These are phyloP conservation scores for Lactarius evosmus DNA, from an alignment of 768 basidiomycete genomes.

Conservation along the genomic window DNA sequence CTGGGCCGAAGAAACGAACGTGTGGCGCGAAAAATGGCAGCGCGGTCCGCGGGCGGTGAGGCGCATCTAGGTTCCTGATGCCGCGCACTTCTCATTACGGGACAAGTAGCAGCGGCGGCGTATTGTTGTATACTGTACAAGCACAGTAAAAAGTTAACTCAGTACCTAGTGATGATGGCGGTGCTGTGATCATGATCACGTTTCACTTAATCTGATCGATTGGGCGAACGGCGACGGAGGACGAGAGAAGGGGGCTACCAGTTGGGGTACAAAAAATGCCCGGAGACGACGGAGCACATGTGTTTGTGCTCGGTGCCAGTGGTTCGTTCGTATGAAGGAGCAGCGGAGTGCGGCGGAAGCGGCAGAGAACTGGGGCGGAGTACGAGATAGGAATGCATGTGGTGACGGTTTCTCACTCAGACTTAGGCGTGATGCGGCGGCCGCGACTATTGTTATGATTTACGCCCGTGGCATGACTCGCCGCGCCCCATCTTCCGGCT, in stretches of 20 bases:
- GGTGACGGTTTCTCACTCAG: neutral
- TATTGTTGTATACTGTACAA: neutral
- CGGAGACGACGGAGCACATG: neutral
- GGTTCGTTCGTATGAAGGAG: neutral
- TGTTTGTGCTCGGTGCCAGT: neutral
- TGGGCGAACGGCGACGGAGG: neutral
- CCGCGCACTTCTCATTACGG: neutral
- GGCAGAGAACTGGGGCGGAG: neutral
- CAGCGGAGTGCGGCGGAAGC: conserved; percentile 6
- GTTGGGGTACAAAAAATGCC: neutral
- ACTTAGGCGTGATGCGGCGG: neutral
- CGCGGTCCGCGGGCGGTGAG: conserved; percentile 22
- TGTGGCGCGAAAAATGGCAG: neutral
- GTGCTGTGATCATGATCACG: neutral
- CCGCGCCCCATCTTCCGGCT: neutral
- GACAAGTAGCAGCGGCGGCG: neutral
- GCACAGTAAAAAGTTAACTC: neutral
- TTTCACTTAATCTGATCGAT: neutral
- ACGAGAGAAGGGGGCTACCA: neutral
- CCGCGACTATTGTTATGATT: conserved; percentile 1
- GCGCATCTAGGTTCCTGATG: neutral
- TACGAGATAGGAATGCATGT: conserved; percentile 4
- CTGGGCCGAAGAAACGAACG: neutral
- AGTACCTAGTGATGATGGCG: neutral
- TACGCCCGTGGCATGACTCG: conserved; percentile 1